phyloP scores from a whole-genome alignment of 768 basidiomycete genomes.

The Royoungia palumana region DNA sequence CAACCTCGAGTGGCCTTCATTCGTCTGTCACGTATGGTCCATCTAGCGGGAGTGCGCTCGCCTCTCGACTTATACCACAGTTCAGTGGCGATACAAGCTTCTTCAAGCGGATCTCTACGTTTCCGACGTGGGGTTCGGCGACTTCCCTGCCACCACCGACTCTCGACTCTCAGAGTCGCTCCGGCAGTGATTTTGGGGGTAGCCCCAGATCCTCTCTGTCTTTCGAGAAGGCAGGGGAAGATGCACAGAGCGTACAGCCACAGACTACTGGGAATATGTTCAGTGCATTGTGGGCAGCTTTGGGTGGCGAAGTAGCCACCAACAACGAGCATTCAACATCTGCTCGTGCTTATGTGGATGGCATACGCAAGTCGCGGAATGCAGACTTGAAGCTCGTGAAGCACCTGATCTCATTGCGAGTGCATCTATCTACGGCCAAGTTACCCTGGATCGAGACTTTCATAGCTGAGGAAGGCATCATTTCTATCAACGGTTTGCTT shows the following conservation, averaged over 20 bases:
- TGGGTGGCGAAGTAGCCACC: slow-evolving; percentile 46
- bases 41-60: slow-evolving; percentile 48
- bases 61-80: slow-evolving; percentile 70
- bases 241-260: slow-evolving; percentile 44
- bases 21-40: slow-evolving; percentile 57
- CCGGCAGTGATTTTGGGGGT: slow-evolving; percentile 38
- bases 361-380: slow-evolving; percentile 51
- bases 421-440: slow-evolving; percentile 81
- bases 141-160: slow-evolving; percentile 34
- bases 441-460: slow-evolving; percentile 79
- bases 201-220: slow-evolving; percentile 22
- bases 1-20: slow-evolving; percentile 26
- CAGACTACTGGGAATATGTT: slow-evolving; percentile 77
- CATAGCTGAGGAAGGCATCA: slow-evolving; percentile 59
- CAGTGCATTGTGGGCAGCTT: slow-evolving; percentile 72
- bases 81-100: slow-evolving; percentile 68
- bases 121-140: slow-evolving; percentile 51
- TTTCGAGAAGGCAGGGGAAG: slow-evolving; percentile 29
- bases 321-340: slow-evolving; percentile 43
- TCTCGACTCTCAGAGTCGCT: slow-evolving; percentile 30
- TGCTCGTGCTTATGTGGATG: slow-evolving; percentile 61
- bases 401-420: slow-evolving; percentile 76
- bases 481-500: slow-evolving; percentile 55
- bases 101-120: slow-evolving; percentile 64
- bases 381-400: slow-evolving; percentile 64